These are phyloP conservation scores for Mortierella sp. DNA, from an alignment of 371 early-diverging fungal genomes.

Conservation along the genomic window DNA sequence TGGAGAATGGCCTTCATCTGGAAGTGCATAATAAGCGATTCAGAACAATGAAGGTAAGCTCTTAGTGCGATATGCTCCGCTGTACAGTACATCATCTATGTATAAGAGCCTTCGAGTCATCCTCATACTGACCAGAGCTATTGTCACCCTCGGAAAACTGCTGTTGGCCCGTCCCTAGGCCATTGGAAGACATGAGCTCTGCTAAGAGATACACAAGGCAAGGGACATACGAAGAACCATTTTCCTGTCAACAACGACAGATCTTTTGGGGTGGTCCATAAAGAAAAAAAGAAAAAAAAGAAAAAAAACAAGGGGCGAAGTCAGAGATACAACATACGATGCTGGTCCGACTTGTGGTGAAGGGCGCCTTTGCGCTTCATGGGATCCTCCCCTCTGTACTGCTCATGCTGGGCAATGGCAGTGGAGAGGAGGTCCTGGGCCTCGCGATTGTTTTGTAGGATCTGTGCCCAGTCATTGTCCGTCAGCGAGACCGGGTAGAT, in stretches of 20 bases:
- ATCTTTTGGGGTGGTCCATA: too few species aligned
- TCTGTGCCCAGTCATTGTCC: constrained; percentile 45
- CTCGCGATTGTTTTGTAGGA: constrained; percentile 27
- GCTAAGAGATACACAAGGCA: constrained; percentile 1
- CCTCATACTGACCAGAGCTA: constrained; percentile 37
- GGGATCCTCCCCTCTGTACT: constrained; percentile 43
- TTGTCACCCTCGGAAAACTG: constrained; percentile 34
- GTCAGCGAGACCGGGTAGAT: constrained; percentile 19
- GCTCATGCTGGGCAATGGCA: constrained; percentile 49
- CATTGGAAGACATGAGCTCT: background rate
- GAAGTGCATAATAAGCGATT: background rate
- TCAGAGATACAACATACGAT: background rate
- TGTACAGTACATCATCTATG: too few species aligned
- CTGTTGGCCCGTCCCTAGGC: constrained; percentile 2
- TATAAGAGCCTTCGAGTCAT: background rate
- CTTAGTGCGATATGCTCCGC: too few species aligned
- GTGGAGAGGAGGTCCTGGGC: constrained; percentile 47
- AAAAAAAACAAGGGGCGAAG: background rate
- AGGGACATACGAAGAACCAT: too few species aligned
- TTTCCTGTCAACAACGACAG: too few species aligned
- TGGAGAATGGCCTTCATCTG: constrained; percentile 34
- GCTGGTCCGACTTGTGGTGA: background rate
- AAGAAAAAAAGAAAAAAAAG: too few species aligned
- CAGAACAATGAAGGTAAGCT: background rate
- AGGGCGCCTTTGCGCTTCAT: constrained; percentile 37